Percentiles rank a stretch among this genome's conserved stretches.
Conservation (phyloP, 192 early-diverging fungal species). For the Haplosporangium gracile region DNA sequence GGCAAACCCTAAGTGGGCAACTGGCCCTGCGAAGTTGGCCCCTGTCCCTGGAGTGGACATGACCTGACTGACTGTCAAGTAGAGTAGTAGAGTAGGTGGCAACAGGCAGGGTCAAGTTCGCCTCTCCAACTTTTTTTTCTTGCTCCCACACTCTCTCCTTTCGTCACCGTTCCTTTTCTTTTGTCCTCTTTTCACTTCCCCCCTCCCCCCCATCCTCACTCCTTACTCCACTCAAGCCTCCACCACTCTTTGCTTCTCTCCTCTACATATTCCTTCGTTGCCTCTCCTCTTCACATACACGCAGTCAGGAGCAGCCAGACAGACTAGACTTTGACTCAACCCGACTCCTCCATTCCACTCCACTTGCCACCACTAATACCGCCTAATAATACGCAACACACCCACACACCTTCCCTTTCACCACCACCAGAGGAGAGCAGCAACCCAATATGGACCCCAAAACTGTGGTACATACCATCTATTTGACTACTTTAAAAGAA, state of each 20-base stretch:
- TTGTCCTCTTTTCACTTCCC: neutral
- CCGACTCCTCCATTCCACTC: neutral
- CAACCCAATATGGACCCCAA: neutral
- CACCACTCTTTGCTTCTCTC: neutral
- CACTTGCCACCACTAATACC: neutral
- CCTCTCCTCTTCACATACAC: neutral
- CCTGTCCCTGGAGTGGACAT: no score
- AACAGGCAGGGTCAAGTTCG: neutral
- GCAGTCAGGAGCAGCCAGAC: neutral
- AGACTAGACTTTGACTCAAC: constrained; percentile 7
- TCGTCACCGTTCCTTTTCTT: neutral
- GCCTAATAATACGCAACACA: neutral
- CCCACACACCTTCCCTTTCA: neutral
- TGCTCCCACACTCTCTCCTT: neutral
- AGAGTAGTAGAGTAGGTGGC: no score
- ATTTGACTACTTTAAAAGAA: neutral
- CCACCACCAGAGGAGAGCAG: neutral
- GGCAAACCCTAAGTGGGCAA: neutral
- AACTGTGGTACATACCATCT: constrained; percentile 1
- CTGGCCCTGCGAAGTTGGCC: no score
- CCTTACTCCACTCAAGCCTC: neutral
- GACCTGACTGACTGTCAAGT: no score
- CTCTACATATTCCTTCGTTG: neutral
- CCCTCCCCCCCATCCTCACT: neutral
- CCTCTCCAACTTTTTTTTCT: neutral